Evolutionary conservation across 805 yeast species (phyloP).

Genomic region (Wickerhamomyces strasburgensis): DNA sequence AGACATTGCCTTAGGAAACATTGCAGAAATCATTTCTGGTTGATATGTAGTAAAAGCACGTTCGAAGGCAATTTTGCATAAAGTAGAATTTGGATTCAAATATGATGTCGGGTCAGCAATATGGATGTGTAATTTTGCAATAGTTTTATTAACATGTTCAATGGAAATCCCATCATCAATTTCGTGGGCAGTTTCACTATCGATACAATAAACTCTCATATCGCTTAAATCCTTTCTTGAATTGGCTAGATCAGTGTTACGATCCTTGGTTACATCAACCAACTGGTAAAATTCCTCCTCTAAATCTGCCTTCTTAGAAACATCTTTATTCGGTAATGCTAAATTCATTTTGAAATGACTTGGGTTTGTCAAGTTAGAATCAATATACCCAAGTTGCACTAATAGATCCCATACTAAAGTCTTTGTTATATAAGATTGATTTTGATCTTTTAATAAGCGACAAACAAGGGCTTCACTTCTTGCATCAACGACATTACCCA

Average conservation of each 20-base stretch:
- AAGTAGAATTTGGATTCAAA: slow-evolving; percentile 29
- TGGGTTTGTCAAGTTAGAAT: slow-evolving; percentile 38
- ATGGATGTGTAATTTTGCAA: slow-evolving; percentile 55
- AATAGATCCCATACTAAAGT: slow-evolving; percentile 51
- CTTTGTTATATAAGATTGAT: slow-evolving; percentile 43
- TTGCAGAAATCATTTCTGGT: slow-evolving; percentile 58
- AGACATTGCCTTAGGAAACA: slow-evolving; percentile 62
- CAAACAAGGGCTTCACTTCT: slow-evolving; percentile 45
- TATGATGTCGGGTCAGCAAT: slow-evolving; percentile 86
- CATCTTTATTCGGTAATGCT: slow-evolving; percentile 38
- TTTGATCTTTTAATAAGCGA: slow-evolving; percentile 29
- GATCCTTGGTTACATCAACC: slow-evolving; percentile 22
- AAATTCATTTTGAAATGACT: slow-evolving; percentile 43
- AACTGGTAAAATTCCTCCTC: slow-evolving; percentile 38
- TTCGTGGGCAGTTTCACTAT: slow-evolving; percentile 74
- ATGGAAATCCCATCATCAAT: slow-evolving; percentile 91
- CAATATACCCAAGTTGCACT: slow-evolving; percentile 25
- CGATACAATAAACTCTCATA: slow-evolving; percentile 74
- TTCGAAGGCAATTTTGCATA: slow-evolving; percentile 53
- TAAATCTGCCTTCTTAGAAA: slow-evolving; percentile 38
- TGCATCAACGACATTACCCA: slow-evolving; percentile 46
- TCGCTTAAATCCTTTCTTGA: slow-evolving; percentile 38
- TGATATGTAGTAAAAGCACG: slow-evolving; percentile 67
- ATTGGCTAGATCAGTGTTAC: slow-evolving; percentile 13
- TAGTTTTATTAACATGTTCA: slow-evolving; percentile 24